Evolutionary conservation across 345 rosid genomes (phyloP).

Genomic region (Eucalyptus albens): DNA sequence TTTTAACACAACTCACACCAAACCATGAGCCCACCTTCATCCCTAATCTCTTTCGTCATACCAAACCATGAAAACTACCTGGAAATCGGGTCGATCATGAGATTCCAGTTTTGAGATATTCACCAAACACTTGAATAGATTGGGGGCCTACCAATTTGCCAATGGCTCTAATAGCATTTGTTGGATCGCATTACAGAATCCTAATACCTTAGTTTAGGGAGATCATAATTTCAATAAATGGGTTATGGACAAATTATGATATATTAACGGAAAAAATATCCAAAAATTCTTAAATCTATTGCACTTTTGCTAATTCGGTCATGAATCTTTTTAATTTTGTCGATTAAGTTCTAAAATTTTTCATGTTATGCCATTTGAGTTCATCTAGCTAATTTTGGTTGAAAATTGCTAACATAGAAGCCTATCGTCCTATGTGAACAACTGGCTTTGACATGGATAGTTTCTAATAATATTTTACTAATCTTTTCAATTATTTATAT

Average conservation of each 20-base stretch:
- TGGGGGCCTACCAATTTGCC: background rate
- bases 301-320: too few species aligned
- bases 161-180: background rate
- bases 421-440: background rate
- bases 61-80: fast-evolving
- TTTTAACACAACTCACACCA: background rate
- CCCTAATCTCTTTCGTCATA: too few species aligned
- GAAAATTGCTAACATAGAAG: too few species aligned
- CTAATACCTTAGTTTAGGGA: background rate
- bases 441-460: background rate
- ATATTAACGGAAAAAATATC: too few species aligned
- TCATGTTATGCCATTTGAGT: background rate
- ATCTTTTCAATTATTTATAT: too few species aligned
- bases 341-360: too few species aligned
- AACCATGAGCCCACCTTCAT: background rate
- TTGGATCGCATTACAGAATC: too few species aligned
- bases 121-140: background rate
- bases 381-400: fast-evolving
- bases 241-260: background rate
- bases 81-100: fast-evolving
- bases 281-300: too few species aligned
- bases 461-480: too few species aligned
- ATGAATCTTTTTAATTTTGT: too few species aligned
- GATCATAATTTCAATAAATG: fast-evolving
- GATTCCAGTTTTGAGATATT: background rate